A percentile compares a stretch with the other conserved stretches of the same genome.
Evolutionary conservation across 163 green algal species (phyloP).

Genomic region (Scenedesmus sp.): DNA sequence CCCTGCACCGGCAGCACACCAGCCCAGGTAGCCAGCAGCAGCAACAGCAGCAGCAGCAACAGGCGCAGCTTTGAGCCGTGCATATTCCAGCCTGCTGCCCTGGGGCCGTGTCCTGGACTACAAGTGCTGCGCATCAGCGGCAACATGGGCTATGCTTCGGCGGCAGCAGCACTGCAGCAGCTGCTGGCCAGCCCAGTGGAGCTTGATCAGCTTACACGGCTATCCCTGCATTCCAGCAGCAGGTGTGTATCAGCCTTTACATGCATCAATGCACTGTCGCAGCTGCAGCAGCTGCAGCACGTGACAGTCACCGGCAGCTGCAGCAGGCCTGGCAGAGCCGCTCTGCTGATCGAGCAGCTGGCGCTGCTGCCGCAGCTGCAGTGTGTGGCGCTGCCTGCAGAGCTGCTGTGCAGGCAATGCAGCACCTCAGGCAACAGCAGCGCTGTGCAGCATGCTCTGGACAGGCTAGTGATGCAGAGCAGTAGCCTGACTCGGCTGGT

Average conservation of each 20-base stretch:
- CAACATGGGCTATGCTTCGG: neutral
- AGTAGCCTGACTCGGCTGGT: neutral
- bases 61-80: neutral
- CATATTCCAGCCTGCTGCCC: neutral
- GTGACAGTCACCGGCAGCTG: neutral
- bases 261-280: neutral
- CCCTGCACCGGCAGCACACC: neutral
- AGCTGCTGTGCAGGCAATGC: neutral
- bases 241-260: neutral
- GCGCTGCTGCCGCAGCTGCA: constrained; percentile 13
- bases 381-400: neutral
- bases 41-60: constrained; percentile 1
- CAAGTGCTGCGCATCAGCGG: neutral
- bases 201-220: neutral
- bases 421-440: neutral
- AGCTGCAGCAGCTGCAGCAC: constrained; percentile 26
- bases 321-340: neutral
- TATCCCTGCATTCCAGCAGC: neutral
- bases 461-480: neutral
- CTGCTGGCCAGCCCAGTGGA: neutral
- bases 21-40: neutral
- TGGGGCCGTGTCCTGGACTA: neutral
- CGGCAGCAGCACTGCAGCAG: neutral
- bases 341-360: neutral
- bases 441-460: neutral